Base-by-base conservation (phyloP, 2,329 filamentous ascomycete genomes). In the Epicoccum nigrum region DNA sequence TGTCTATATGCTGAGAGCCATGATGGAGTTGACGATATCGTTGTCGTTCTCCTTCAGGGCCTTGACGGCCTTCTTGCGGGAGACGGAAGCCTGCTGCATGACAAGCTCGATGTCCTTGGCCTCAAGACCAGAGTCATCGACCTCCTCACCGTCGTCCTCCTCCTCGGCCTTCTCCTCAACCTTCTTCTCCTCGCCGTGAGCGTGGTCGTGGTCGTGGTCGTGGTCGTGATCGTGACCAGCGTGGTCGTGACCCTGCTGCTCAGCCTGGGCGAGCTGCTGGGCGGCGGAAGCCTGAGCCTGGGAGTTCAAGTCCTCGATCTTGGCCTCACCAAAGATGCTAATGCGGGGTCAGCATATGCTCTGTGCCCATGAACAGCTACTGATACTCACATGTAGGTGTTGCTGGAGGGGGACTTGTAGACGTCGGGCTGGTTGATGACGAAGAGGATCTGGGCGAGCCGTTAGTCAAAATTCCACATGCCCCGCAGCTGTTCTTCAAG, bases 21-120 rank as follows among this genome's bases (percentile, higher is more conserved):
- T 99, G 82, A 99, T 99, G 69, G 94, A 97, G 85, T 99, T 99
- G 83, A 99, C 94, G 81, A 99, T 99, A 76, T 99, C 94, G 73
- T 97, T 97, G 81, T 97, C 93, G 76, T 99, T 99, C 83, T 97
- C 94, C 83, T 92, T 92, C 74, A 99, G 84, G 50, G 95, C 94
- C 82, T 97, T 99, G 82, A 99, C 86, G 56, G 94, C 94, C 86
- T 97, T 97, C 82, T 96, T 97, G 77, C 94, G 86, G 68, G 91
- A 96, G 70, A 99, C 95, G 71, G 83, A 94, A 69, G 94, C 94
- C 81, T 99, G 93, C 68, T 90, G 91, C 91, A 97, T 97, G 77
- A 99, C 94, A 53, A 99, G 86, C 80, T 99, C 94, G 72, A 99
- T 99, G 77, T 99, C 95, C 87, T 99, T 99, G 74, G 93, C 89